These are phyloP conservation scores for Cordia subcordata DNA, from an alignment of 257 asterid species.

Conservation along the genomic window DNA sequence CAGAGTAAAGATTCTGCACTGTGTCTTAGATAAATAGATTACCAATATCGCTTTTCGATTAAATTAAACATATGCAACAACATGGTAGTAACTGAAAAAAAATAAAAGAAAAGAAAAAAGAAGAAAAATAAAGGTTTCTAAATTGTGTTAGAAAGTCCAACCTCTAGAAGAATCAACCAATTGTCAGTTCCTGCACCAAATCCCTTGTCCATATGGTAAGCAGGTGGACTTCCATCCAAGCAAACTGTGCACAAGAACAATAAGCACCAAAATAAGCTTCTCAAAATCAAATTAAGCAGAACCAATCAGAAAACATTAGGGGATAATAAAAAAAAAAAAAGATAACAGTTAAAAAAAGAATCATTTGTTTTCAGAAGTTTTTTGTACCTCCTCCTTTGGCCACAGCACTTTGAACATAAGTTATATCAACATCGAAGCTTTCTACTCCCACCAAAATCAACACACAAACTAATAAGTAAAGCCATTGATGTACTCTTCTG, in stretches of 20 bases:
- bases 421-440: conserved; percentile 37
- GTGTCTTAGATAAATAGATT: background rate
- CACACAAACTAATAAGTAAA: conserved; percentile 19
- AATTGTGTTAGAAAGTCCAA: conserved; percentile 11
- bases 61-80: background rate
- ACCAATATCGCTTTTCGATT: too few species aligned
- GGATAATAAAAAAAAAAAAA: too few species aligned
- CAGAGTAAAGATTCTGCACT: background rate
- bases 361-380: background rate
- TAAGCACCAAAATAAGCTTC: background rate
- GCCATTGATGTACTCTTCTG: conserved; percentile 25
- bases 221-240: conserved; percentile 84
- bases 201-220: conserved; percentile 56
- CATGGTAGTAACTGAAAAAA: background rate
- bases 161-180: conserved; percentile 75
- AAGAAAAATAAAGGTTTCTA: background rate
- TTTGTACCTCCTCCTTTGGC: conserved; percentile 73
- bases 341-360: background rate
- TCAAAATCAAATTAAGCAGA: background rate
- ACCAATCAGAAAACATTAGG: background rate
- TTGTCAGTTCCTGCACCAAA: conserved; percentile 48
- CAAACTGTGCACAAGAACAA: conserved; percentile 40
- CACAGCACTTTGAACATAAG: conserved; percentile 48
- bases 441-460: conserved; percentile 22
- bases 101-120: background rate